phyloP scores from a whole-genome alignment of 768 basidiomycete species.

The Hypsizygus marmoreus region DNA sequence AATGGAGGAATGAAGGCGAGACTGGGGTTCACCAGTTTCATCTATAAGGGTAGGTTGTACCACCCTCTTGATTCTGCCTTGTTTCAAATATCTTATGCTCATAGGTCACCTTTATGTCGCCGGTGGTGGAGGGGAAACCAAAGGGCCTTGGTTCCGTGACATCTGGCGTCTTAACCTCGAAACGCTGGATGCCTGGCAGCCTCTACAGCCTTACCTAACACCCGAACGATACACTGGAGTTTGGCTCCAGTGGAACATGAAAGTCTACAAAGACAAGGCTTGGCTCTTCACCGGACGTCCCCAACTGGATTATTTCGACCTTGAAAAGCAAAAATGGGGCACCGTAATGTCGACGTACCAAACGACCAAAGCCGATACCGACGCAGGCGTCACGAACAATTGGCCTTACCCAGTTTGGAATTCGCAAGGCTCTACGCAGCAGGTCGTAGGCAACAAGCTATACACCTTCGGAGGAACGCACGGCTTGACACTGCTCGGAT shows the following conservation, averaged over 20 bases:
- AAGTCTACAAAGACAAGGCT: constrained; percentile 17
- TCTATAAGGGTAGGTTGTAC: constrained; percentile 25
- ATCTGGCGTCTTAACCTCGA: constrained; percentile 26
- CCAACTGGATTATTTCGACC: constrained; percentile 34
- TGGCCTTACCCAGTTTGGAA: constrained; percentile 23
- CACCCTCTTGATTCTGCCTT: not conserved
- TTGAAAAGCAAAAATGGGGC: constrained; percentile 33
- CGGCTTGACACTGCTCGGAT: constrained; percentile 26
- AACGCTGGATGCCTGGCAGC: constrained; percentile 23
- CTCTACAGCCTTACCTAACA: constrained; percentile 24
- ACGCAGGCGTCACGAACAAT: constrained; percentile 13
- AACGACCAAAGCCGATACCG: constrained; percentile 10
- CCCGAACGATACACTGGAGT: constrained; percentile 7
- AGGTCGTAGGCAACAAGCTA: constrained; percentile 30
- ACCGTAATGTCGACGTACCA: constrained; percentile 24
- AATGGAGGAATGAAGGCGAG: constrained; percentile 16
- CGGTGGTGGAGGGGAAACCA: constrained; percentile 22
- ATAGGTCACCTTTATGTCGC: constrained; percentile 29
- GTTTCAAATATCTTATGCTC: not conserved
- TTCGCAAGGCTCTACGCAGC: constrained; percentile 17
- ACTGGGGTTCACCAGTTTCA: constrained; percentile 22
- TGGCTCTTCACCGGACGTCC: constrained; percentile 36
- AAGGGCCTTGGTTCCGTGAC: constrained; percentile 26
- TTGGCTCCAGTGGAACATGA: constrained; percentile 19
- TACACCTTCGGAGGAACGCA: constrained; percentile 41